phyloP scores from a whole-genome alignment of 331 rosid species.

The Arachis monticola region DNA sequence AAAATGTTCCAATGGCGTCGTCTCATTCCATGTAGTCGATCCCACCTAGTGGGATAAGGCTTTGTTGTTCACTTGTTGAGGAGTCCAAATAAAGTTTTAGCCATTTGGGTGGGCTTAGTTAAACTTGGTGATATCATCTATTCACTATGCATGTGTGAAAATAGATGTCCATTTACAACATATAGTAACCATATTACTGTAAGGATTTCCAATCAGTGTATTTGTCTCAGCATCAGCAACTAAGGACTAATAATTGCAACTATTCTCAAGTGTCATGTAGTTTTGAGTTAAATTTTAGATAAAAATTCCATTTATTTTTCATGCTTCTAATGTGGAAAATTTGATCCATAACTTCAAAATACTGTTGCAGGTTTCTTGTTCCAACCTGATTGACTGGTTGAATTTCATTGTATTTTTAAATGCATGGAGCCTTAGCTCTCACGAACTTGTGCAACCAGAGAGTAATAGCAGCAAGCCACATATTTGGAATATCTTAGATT shows the following conservation, averaged over 20 bases:
- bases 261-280: not conserved
- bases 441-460: constrained; percentile 54
- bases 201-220: constrained; percentile 9
- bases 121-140: not conserved
- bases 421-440: constrained; percentile 81
- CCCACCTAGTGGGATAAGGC: too few species aligned
- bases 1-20: not conserved
- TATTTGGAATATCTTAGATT: constrained; percentile 69
- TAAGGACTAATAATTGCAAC: constrained; percentile 25
- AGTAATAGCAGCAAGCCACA: constrained; percentile 48
- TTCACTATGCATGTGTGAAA: not conserved
- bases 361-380: constrained; percentile 69
- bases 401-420: constrained; percentile 82
- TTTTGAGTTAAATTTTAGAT: not conserved
- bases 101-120: not conserved
- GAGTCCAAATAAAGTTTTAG: not conserved
- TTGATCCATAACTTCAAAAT: constrained; percentile 31
- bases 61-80: too few species aligned
- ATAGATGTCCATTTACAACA: not conserved
- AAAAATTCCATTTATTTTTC: not conserved
- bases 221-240: constrained; percentile 11
- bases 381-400: constrained; percentile 90
- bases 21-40: too few species aligned
- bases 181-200: not conserved
- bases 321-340: constrained; percentile 14